Evolutionary conservation across 495 filamentous ascomycete species (phyloP).

Genomic region (Pyrenula aspistea): DNA sequence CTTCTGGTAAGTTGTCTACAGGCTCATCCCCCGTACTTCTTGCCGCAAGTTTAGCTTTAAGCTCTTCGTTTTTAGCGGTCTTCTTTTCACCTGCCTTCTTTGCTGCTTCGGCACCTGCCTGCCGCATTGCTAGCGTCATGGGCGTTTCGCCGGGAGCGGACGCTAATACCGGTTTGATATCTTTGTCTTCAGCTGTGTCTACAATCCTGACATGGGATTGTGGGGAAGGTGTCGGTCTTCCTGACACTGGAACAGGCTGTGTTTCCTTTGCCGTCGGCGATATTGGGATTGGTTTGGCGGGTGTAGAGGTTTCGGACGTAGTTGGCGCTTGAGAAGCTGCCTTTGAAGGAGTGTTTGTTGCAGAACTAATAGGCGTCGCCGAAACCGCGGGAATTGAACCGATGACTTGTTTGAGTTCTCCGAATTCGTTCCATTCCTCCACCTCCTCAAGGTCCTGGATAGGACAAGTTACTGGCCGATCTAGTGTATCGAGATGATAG

Average conservation of each 20-base stretch:
- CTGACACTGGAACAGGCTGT: neutral
- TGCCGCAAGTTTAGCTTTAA: neutral
- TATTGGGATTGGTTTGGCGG: conserved; percentile 12
- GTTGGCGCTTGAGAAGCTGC: conserved; percentile 21
- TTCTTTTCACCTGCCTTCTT: conserved; percentile 38
- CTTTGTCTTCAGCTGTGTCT: conserved; percentile 8
- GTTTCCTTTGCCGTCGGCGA: neutral
- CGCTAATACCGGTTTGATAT: conserved; percentile 2
- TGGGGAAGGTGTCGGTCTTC: conserved; percentile 1
- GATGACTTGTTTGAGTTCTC: conserved; percentile 79
- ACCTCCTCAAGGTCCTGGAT: conserved; percentile 81
- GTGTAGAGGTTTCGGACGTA: conserved; percentile 16
- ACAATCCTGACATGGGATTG: conserved; percentile 3
- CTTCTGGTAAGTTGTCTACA: neutral
- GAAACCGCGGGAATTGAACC: conserved; percentile 32
- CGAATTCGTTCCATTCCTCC: conserved; percentile 99
- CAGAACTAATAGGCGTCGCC: conserved; percentile 37
- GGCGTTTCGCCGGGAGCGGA: conserved; percentile 9
- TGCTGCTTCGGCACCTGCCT: conserved; percentile 60
- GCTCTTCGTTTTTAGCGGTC: neutral
- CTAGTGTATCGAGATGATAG: neutral
- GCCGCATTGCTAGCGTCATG: conserved; percentile 44
- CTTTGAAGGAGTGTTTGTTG: conserved; percentile 15
- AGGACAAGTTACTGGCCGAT: neutral
- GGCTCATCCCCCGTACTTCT: neutral